These are phyloP conservation scores for Penicillium sp. DNA, from an alignment of 2,329 filamentous ascomycete species.

Conservation along the genomic window DNA sequence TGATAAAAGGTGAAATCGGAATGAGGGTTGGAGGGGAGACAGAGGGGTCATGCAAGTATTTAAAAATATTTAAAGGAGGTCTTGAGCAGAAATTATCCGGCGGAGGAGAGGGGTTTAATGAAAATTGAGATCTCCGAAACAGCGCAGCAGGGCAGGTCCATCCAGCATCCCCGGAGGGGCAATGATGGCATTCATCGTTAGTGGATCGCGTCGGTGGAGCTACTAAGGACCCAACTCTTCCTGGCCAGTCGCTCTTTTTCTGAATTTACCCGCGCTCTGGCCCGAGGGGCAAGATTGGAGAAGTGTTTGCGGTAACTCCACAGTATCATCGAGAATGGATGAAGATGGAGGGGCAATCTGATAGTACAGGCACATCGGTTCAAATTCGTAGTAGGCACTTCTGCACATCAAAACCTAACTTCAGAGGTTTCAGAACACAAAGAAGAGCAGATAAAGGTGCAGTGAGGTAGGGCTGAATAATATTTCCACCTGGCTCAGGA, in stretches of 20 bases:
- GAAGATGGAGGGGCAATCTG: too few relatives aligned
- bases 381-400: too few relatives aligned
- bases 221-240: constrained; percentile 9
- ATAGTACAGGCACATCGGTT: too few relatives aligned
- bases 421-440: too few relatives aligned
- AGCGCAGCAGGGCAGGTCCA: constrained; percentile 28
- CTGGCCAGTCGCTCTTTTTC: constrained; percentile 8
- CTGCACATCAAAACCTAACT: too few relatives aligned
- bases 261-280: neutral
- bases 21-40: neutral
- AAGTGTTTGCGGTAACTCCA: too few relatives aligned
- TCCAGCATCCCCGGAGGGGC: constrained; percentile 22
- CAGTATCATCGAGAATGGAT: too few relatives aligned
- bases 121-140: constrained; percentile 6
- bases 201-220: constrained; percentile 14
- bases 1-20: neutral
- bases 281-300: too few relatives aligned
- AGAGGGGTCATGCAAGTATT: neutral
- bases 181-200: constrained; percentile 30
- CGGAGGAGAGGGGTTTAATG: constrained; percentile 22
- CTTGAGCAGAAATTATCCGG: constrained; percentile 1
- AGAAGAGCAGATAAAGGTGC: too few relatives aligned
- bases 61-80: constrained; percentile 2
- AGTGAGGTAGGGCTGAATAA: too few relatives aligned
- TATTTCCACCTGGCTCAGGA: too few relatives aligned